Evolutionary conservation across 208 protist genomes (phyloP), one percentile per base, ranked within the genome.

Genomic region (Acanthamoeba divionensis): DNA sequence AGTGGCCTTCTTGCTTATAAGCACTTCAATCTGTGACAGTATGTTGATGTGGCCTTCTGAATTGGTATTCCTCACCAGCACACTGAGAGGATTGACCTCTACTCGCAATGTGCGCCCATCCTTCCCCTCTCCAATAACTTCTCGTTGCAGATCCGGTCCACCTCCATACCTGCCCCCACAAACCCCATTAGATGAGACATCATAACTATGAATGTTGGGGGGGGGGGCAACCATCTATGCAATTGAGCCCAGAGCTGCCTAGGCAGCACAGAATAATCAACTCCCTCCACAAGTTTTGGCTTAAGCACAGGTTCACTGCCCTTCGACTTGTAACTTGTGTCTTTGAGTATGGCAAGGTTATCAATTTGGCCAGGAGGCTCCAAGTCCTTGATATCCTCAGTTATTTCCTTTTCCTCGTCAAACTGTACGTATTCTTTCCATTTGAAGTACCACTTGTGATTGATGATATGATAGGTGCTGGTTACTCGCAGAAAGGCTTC

Each of bases 131-230:
- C 45, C 73, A 26, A 83, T 83, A n/a, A 83, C 73, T 31, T 83
- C 45, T 18, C 73, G 36, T 18, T n/a, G 15, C 45, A 83, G 45
- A 26, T 83, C 73, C 38, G 73, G 73, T 13, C 73, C 73, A 4
- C 73, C 73, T 4, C 73, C 73, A 38, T 83, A 83, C 73, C 73
- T 83, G 73, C 21, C n/a, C n/a, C n/a, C n/a, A n/a, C n/a, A n/a
- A n/a, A n/a, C n/a, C n/a, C n/a, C n/a, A n/a, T n/a, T n/a, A n/a
- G n/a, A n/a, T n/a, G n/a, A n/a, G n/a, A n/a, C n/a, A n/a, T n/a
- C n/a, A n/a, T n/a, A n/a, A n/a, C n/a, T n/a, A n/a, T n/a, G n/a
- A n/a, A n/a, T 57, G 15, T 57, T 13, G 15, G 52, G 52, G 52
- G 52, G 15, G 13, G 52, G 60, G 24, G 9, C 24, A 50, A 75